Conservation (phyloP, 495 filamentous ascomycete species). For the Pyronema omphalodes region DNA sequence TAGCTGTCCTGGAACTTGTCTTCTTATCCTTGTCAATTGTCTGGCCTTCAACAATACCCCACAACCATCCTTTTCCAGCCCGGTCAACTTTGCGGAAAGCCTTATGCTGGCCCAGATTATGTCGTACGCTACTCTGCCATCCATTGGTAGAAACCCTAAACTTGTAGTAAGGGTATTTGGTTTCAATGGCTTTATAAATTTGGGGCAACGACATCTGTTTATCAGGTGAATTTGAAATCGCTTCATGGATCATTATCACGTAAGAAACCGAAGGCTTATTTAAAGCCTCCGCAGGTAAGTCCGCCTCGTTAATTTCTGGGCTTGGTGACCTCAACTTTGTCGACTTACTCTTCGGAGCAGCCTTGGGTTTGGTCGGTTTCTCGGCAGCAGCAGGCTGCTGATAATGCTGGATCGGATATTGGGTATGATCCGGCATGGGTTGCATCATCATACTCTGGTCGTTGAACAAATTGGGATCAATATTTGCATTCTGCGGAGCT, state of each 20-base stretch:
- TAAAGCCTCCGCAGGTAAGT: conserved; percentile 70
- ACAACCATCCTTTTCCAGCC: conserved; percentile 54
- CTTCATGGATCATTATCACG: conserved; percentile 77
- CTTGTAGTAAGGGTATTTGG: conserved; percentile 79
- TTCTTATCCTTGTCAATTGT: conserved; percentile 57
- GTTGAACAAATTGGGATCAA: background rate
- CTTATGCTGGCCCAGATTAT: conserved; percentile 78
- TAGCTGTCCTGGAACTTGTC: background rate
- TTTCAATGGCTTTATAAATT: conserved; percentile 77
- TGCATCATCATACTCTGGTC: background rate
- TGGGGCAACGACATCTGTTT: conserved; percentile 70
- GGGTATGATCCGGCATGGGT: background rate
- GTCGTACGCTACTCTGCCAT: conserved; percentile 93
- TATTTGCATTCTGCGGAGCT: background rate
- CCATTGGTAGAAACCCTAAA: conserved; percentile 64
- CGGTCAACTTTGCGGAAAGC: conserved; percentile 71
- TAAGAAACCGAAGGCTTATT: conserved; percentile 75
- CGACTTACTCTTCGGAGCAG: conserved; percentile 35
- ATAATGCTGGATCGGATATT: background rate
- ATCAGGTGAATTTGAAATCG: conserved; percentile 50
- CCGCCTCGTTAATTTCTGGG: conserved; percentile 51
- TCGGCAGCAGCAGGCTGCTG: conserved; percentile 31
- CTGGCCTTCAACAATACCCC: conserved; percentile 43
- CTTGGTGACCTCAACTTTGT: conserved; percentile 37
- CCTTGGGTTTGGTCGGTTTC: conserved; percentile 36